A percentile compares a stretch with the other conserved stretches of the same genome.
These are phyloP conservation scores for Cryptococcus amylolentus DNA, from an alignment of 1,284 basidiomycete genomes.

Conservation along the genomic window DNA sequence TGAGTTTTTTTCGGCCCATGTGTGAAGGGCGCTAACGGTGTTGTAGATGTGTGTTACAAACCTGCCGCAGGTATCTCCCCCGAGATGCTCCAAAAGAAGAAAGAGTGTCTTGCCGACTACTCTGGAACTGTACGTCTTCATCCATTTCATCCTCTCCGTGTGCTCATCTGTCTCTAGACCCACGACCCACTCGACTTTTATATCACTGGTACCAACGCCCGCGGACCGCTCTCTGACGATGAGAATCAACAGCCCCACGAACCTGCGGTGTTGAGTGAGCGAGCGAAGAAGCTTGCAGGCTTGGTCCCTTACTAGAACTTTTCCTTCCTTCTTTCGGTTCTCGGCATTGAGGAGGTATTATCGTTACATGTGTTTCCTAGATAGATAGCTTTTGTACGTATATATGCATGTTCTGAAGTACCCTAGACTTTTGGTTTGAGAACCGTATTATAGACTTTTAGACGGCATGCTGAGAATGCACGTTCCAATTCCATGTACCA, in stretches of 20 bases:
- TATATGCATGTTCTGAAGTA: too few species aligned
- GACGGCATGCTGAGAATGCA: too few species aligned
- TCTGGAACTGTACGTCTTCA: slow-evolving; percentile 21
- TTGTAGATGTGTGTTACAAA: slow-evolving; percentile 42
- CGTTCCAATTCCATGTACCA: too few species aligned
- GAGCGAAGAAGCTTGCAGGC: slow-evolving; percentile 13
- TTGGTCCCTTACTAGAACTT: slow-evolving; percentile 10
- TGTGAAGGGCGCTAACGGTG: not conserved
- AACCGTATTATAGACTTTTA: too few species aligned
- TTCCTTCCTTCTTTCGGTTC: too few species aligned
- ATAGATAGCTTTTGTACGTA: too few species aligned
- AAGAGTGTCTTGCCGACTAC: slow-evolving; percentile 21
- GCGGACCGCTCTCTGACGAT: slow-evolving; percentile 19
- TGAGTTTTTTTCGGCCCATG: slow-evolving; percentile 11
- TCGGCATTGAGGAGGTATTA: too few species aligned
- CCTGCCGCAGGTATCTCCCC: slow-evolving; percentile 28
- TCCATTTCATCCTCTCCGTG: not conserved
- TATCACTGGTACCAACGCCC: slow-evolving; percentile 22
- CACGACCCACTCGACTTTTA: slow-evolving; percentile 41
- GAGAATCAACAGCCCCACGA: slow-evolving; percentile 19
- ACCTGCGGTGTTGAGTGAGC: slow-evolving; percentile 10
- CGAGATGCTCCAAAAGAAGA: slow-evolving; percentile 21
- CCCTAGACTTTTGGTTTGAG: too few species aligned
- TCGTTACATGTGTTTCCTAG: too few species aligned
- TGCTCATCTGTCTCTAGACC: slow-evolving; percentile 7